Conservation (phyloP, 768 basidiomycete species). For the Lentinula boryana region DNA sequence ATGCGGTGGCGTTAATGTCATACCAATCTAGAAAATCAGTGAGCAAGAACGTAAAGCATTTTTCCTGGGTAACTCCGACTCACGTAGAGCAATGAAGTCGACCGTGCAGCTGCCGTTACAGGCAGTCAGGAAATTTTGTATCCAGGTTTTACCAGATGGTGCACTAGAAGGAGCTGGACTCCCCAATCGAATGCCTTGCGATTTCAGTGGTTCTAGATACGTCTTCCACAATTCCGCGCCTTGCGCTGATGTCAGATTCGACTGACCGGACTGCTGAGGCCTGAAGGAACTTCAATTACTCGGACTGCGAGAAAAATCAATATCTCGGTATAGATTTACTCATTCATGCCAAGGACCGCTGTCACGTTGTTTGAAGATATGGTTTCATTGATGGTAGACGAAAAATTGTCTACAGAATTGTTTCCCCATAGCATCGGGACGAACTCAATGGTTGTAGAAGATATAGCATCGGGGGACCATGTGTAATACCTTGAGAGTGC, state of each 20-base stretch:
- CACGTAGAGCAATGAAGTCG: slow-evolving; percentile 52
- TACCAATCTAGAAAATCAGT: slow-evolving; percentile 36
- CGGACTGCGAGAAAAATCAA: background rate
- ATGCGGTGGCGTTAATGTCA: slow-evolving; percentile 41
- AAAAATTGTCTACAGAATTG: slow-evolving; percentile 30
- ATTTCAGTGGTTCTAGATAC: slow-evolving; percentile 44
- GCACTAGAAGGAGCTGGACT: slow-evolving; percentile 49
- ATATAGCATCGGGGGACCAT: slow-evolving; percentile 31
- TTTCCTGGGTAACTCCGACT: slow-evolving; percentile 13
- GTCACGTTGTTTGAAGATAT: slow-evolving; percentile 30
- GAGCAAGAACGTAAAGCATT: background rate
- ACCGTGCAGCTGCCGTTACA: slow-evolving; percentile 47
- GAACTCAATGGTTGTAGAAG: slow-evolving; percentile 38
- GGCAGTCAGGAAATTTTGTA: slow-evolving; percentile 43
- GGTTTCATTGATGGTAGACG: slow-evolving; percentile 32
- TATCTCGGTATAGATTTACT: slow-evolving; percentile 31
- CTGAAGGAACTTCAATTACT: slow-evolving; percentile 1
- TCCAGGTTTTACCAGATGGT: slow-evolving; percentile 47
- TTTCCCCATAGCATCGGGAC: slow-evolving; percentile 54
- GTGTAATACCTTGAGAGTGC: slow-evolving; percentile 40
- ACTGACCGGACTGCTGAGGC: slow-evolving; percentile 36
- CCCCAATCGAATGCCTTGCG: slow-evolving; percentile 40
- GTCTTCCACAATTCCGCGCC: slow-evolving; percentile 47
- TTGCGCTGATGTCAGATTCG: slow-evolving; percentile 41
- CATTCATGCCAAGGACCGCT: slow-evolving; percentile 48